Percentiles rank a stretch among this genome's conserved stretches.
phyloP scores from a whole-genome alignment of 2,329 filamentous ascomycete species.

The Gnomoniopsis sp. region DNA sequence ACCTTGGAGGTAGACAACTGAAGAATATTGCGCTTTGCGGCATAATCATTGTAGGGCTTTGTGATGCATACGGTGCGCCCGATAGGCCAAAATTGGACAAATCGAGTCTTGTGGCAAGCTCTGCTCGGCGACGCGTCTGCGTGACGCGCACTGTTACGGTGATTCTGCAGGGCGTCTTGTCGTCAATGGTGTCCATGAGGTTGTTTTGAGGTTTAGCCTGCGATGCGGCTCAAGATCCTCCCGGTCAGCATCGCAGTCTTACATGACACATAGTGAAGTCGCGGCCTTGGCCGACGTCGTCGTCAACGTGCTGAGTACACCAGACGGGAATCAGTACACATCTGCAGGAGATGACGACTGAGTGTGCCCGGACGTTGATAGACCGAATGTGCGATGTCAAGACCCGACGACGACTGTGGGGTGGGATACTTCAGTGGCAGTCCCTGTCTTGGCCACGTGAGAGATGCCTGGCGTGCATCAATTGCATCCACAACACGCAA shows the following conservation, averaged over 20 bases:
- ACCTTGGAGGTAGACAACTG: not conserved
- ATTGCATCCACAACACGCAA: not conserved
- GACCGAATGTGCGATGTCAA: not conserved
- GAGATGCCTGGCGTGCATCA: not conserved
- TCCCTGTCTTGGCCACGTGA: constrained; percentile 3
- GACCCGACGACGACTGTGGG: not conserved
- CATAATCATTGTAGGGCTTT: not conserved
- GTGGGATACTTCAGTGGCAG: not conserved
- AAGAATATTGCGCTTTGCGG: not conserved
- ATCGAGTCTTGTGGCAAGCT: not conserved
- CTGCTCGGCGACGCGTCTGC: not conserved
- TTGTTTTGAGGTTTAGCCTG: not conserved
- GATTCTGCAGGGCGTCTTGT: not conserved
- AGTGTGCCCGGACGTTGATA: not conserved
- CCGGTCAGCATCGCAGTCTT: not conserved
- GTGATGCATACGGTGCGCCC: not conserved
- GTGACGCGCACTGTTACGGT: not conserved
- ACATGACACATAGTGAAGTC: not conserved
- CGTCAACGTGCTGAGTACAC: not conserved
- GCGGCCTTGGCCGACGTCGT: not conserved
- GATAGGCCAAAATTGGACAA: not conserved
- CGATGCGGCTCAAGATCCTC: not conserved
- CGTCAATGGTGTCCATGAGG: not conserved
- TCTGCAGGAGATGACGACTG: not conserved
- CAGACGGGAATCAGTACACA: not conserved